Conservation (phyloP, 257 asterid genomes). For the Lithospermum erythrorhizon region DNA sequence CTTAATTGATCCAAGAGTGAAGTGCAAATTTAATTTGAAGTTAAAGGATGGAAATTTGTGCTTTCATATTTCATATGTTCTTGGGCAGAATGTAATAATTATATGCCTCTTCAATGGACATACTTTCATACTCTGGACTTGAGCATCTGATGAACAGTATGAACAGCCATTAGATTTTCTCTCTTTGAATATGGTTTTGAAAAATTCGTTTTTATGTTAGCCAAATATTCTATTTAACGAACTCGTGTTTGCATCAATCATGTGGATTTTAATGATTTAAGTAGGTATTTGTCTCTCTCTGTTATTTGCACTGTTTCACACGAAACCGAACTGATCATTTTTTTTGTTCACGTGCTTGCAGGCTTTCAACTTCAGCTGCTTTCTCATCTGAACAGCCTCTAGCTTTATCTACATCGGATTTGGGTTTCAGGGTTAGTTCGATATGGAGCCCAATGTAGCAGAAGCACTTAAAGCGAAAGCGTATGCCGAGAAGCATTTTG, state of each 20-base stretch:
- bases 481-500: conserved; percentile 68
- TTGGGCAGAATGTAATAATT: no score
- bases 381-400: conserved; percentile 11
- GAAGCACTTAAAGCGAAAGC: conserved; percentile 68
- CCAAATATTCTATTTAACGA: background rate
- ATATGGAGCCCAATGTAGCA: conserved; percentile 56
- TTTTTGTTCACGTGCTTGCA: conserved; percentile 8
- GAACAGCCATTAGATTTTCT: background rate
- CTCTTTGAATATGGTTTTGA: background rate
- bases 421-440: conserved; percentile 15
- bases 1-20: no score
- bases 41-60: no score
- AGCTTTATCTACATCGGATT: conserved; percentile 7
- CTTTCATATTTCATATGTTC: no score
- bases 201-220: background rate
- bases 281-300: no score
- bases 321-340: background rate
- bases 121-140: no score
- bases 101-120: no score
- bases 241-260: background rate
- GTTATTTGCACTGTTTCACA: no score
- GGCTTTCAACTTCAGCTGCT: conserved; percentile 8
- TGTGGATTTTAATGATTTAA: background rate
- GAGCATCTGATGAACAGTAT: no score
- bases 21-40: no score